Percentiles rank a stretch among this genome's conserved stretches.
Evolutionary conservation across 352 stramenopile genomes (phyloP).

Genomic region (Pythium periplocum): DNA sequence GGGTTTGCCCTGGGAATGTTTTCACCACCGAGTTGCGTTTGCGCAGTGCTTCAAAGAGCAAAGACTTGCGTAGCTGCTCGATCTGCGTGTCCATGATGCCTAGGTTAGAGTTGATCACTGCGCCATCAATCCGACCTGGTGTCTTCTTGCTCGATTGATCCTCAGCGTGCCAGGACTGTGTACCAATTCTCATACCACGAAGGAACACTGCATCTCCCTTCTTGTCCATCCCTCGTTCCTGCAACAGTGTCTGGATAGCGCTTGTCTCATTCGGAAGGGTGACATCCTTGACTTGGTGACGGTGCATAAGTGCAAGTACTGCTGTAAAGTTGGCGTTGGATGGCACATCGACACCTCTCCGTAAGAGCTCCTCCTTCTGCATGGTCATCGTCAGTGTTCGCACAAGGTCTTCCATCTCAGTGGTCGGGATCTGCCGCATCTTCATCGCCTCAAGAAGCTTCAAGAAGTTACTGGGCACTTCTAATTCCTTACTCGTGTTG

Average conservation of each 20-base stretch:
- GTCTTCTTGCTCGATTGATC: neutral
- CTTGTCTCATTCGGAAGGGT: conserved; percentile 30
- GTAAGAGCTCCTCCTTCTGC: conserved; percentile 53
- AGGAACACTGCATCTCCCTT: conserved; percentile 53
- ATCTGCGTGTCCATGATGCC: conserved; percentile 64
- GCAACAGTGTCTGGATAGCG: conserved; percentile 38
- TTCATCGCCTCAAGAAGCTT: conserved; percentile 47
- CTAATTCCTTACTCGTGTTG: conserved; percentile 51
- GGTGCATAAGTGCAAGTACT: conserved; percentile 48
- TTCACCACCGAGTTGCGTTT: conserved; percentile 72
- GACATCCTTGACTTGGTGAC: conserved; percentile 50
- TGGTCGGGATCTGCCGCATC: conserved; percentile 44
- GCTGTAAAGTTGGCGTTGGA: conserved; percentile 39
- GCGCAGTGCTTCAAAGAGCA: conserved; percentile 58
- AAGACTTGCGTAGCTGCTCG: conserved; percentile 49
- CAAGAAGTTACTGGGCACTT: conserved; percentile 35
- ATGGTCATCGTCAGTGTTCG: conserved; percentile 44
- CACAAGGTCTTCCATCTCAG: conserved; percentile 53
- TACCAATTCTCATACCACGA: conserved; percentile 59
- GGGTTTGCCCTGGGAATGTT: conserved; percentile 48
- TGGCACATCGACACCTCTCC: conserved; percentile 36
- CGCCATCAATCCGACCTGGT: neutral
- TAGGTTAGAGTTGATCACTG: conserved; percentile 36
- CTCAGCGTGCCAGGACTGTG: conserved; percentile 16
- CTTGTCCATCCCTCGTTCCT: conserved; percentile 51